A percentile compares a stretch with the other conserved stretches of the same genome.
Conservation (phyloP, 2,329 filamentous ascomycete genomes). For the Fusarium sp. region DNA sequence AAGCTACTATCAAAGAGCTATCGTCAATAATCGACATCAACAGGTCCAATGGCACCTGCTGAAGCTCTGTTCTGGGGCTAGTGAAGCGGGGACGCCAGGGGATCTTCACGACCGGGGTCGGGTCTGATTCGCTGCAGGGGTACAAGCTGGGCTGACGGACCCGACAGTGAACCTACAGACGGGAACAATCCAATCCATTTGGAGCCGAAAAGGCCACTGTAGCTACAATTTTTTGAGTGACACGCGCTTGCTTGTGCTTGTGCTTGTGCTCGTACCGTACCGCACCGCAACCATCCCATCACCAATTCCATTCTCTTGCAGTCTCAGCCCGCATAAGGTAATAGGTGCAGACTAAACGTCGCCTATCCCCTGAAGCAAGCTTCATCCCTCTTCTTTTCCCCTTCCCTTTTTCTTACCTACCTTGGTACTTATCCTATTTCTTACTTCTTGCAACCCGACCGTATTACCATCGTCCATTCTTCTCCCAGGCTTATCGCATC, state of each 20-base stretch:
- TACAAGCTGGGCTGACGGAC: constrained; percentile 26
- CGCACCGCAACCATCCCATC: constrained; percentile 33
- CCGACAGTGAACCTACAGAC: neutral
- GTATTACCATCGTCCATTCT: constrained; percentile 13
- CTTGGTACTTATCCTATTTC: constrained; percentile 7
- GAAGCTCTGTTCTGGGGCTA: constrained; percentile 33
- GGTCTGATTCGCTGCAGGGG: constrained; percentile 39
- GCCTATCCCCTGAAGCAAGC: constrained; percentile 44
- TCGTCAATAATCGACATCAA: constrained; percentile 24
- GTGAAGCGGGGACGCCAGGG: constrained; percentile 33
- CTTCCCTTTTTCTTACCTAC: constrained; percentile 24
- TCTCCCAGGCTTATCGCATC: constrained; percentile 19
- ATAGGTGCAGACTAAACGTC: constrained; percentile 24
- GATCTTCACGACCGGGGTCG: constrained; percentile 33
- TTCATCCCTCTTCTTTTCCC: constrained; percentile 35
- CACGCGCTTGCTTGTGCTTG: constrained; percentile 21
- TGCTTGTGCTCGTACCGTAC: constrained; percentile 1
- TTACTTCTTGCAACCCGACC: constrained; percentile 25
- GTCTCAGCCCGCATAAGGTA: constrained; percentile 30
- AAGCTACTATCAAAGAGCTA: constrained; percentile 13
- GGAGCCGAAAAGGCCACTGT: constrained; percentile 52
- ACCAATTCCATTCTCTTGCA: constrained; percentile 27
- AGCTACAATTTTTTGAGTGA: constrained; percentile 51
- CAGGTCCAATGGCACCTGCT: constrained; percentile 20
- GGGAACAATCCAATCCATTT: constrained; percentile 9